Evolutionary conservation across 768 basidiomycete genomes (phyloP), one percentile per base, ranked within the genome.

Genomic region (Trametes cinnabarina): DNA sequence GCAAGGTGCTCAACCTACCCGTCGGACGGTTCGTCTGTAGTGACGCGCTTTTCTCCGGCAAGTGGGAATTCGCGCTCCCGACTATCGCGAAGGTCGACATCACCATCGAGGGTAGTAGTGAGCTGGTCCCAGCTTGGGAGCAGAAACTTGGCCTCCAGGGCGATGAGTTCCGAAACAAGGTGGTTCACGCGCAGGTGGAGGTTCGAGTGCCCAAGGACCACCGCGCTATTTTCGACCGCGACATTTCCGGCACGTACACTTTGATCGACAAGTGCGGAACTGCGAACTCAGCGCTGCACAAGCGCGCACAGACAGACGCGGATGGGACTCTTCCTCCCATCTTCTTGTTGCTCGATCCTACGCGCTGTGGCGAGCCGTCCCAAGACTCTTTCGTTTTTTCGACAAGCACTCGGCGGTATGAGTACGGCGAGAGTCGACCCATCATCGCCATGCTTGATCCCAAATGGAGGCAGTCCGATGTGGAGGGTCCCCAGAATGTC

Each of bases 351-450:
- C 82, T 97, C 64, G 93, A 97, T 68, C 93, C 94, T 14, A 86
- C 88, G 32, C 83, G 94, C 1, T 82, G 78, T 51, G 92, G 91
- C 3, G 83, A 86, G 53, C 79, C 86, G 32, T 78, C 79, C 2
- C 82, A 92, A 30, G 95, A 98, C 66, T 77, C 79, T 4, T 97
- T 92, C 68, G 87, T 92, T 15, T 94, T 98, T 68, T 90, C 94
- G 0, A 87, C 82, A 42, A 86, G 81, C 65, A 92, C 79, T 47
- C 78, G 88, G 47, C 80, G 94, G 49, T 82, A 88, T 42, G 91
- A 93, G 65, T 94, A 85, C 66, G 88, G 88, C 50, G 90, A 92
- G 67, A 82, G 83, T 51, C 80, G 95, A 8, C 88, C 92, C 0
- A 79, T 93, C 54, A 73, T 94, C 43, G 87, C 87, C 67, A 82